These are phyloP conservation scores for Irineochytrium annulatum DNA, from an alignment of 192 early-diverging fungal species.

Conservation along the genomic window DNA sequence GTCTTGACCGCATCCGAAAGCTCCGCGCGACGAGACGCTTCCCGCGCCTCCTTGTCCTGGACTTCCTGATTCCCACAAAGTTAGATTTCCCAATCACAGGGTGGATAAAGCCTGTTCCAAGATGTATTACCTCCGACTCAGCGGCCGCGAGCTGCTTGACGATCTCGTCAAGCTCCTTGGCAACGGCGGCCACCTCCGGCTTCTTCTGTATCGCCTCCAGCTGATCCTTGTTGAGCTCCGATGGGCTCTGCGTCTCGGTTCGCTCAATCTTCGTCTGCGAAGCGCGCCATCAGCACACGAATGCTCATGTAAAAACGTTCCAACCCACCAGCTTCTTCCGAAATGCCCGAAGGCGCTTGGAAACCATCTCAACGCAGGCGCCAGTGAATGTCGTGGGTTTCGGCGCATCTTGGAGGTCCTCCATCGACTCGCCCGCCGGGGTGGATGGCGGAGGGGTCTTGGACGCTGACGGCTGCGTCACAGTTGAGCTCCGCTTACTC, in stretches of 20 bases:
- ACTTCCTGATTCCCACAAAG: too few species aligned
- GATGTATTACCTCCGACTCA: conserved; percentile 31
- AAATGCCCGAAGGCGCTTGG: not conserved
- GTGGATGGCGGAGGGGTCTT: too few species aligned
- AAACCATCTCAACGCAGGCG: not conserved
- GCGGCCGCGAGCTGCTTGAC: conserved; percentile 25
- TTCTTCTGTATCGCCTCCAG: conserved; percentile 36
- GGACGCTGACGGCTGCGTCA: too few species aligned
- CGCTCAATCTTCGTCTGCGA: conserved; percentile 43
- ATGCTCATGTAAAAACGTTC: not conserved
- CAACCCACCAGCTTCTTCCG: not conserved
- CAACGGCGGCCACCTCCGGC: conserved; percentile 31
- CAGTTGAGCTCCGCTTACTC: too few species aligned
- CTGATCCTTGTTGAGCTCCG: conserved; percentile 46
- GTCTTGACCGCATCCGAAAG: not conserved
- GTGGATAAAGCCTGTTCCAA: not conserved
- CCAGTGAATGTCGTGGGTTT: too few species aligned
- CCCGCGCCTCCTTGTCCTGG: too few species aligned
- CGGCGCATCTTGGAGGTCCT: too few species aligned
- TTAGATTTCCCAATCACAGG: not conserved
- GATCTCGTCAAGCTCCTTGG: conserved; percentile 49
- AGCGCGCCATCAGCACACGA: not conserved
- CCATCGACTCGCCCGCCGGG: too few species aligned
- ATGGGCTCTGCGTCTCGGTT: conserved; percentile 30
- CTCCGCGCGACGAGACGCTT: too few species aligned